Base-by-base conservation (phyloP, 495 filamentous ascomycete genomes). In the Xylaria bambusicola region DNA sequence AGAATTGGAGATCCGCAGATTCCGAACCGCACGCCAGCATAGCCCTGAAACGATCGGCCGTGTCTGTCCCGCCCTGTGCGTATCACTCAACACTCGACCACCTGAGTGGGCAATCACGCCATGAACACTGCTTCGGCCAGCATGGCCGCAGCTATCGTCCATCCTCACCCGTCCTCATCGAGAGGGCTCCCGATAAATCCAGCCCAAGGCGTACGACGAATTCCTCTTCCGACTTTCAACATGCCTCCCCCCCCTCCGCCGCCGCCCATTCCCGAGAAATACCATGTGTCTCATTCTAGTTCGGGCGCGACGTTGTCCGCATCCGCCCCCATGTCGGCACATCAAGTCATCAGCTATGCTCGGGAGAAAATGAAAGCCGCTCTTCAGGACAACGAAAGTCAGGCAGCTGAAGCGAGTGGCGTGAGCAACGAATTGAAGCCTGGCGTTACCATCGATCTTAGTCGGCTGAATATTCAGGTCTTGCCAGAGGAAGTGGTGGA, bases 401-500 rank as follows among this genome's bases (percentile, higher is more conserved):
- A 88, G 56, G 78, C 85, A 20, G 84, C 86, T 38, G 87, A 87
- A 53, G 85, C 81, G 35, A 87, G 86, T 55, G 85, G 81, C 52
- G 83, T 89, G 18, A 87, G 81, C 55, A 85, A 83, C 70, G 85
- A 84, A 17, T 78, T 90, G 52, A 88, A 90, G 72, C 91, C 92
- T 36, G 83, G 83, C 23, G 78, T 96, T 61, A 97, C 93, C 13
- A 87, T 98, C 66, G 91, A 97, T 71, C 76, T 98, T 67, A 91
- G 90, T 61, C 86, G 93, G 71, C 89, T 87, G 59, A 84, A 86
- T 62, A 93, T 98, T 40, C 80, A 82, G 46, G 83, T 78, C 58
- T 83, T 98, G 65, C 93, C 93, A 1, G 89, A 93, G 42, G 89
- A 93, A 61, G 90, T 97, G 52, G 86, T 97, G 31, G 91, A 94